Base-by-base conservation (phyloP, 805 yeast genomes). In the Yarrowia phangngaensis region DNA sequence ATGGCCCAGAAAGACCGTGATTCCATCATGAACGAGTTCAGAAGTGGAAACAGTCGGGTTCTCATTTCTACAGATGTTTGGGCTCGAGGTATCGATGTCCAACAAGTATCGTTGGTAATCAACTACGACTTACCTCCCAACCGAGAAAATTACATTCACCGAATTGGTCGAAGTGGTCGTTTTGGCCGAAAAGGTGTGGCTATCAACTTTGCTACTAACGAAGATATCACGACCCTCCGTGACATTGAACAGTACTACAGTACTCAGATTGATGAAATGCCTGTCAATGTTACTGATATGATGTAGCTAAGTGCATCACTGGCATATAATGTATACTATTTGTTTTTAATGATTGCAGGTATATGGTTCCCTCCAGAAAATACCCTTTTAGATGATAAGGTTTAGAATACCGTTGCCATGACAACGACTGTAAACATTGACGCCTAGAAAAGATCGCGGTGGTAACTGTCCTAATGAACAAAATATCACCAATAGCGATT, bases 121-220 rank as follows among this genome's bases (percentile, higher is more conserved):
- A 89, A 89, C 75, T 89, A 87, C 72, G 97, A 89, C 69, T 71
- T 89, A 60, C 97, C 97, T 33, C 74, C 79, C 58, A 84, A 82
- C 72, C 80, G 84, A 68, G 96, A 89, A 70, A 89, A 86, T 74
- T 90, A 92, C 68, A 84, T 90, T 62, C 98, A 90, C 72, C 79
- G 98, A 73, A 94, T 90, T 62, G 98, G 98, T 69, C 81, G 98
- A 73, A 86, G 95, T 60, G 98, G 98, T 63, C 82, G 98, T 70
- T 90, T 90, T 74, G 98, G 98, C 66, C 80, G 98, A 70, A 90
- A 89, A 73, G 98, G 98, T 74, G 90, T 86, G 55, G 97, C 97
- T 54, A 84, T 90, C 66, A 92, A 89, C 74, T 84, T 90, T 63
- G 82, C 89, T 60, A 89, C 97, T 45, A 75, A 74, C 55, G 80